Percentiles rank a stretch among this genome's conserved stretches.
Evolutionary conservation across 345 rosid genomes (phyloP).

Genomic region (Orychophragmus violaceus): DNA sequence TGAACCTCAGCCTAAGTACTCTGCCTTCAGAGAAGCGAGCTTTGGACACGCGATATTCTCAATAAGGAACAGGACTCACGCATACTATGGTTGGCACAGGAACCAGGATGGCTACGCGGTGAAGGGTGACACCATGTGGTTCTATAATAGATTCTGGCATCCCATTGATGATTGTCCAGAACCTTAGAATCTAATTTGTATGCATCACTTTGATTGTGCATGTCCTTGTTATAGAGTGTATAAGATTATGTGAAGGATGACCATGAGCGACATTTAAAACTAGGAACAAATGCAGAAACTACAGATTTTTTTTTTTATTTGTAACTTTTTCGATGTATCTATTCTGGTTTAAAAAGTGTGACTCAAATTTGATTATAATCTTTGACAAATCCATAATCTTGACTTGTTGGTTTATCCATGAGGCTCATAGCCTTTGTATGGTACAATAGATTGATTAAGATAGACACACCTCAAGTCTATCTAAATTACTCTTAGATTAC

Average conservation of each 20-base stretch:
- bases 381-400: too few species aligned
- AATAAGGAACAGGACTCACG: slow-evolving; percentile 72
- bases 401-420: too few species aligned
- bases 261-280: not conserved
- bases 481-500: too few species aligned
- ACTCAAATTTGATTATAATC: not conserved
- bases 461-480: too few species aligned
- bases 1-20: slow-evolving; percentile 73
- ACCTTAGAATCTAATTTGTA: not conserved
- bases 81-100: slow-evolving; percentile 67
- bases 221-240: not conserved
- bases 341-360: not conserved
- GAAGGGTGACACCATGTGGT: slow-evolving; percentile 79
- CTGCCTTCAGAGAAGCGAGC: slow-evolving; percentile 80
- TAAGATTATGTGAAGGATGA: not conserved
- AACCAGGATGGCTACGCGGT: slow-evolving; percentile 76
- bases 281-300: not conserved
- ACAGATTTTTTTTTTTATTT: too few species aligned
- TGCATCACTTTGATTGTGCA: not conserved
- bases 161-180: slow-evolving; percentile 48
- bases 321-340: too few species aligned
- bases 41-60: slow-evolving; percentile 76
- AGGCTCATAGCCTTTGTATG: too few species aligned
- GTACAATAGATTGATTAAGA: too few species aligned
- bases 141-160: slow-evolving; percentile 59